These are phyloP conservation scores for Colletotrichum sp. DNA, from an alignment of 2,329 filamentous ascomycete genomes.

Conservation along the genomic window DNA sequence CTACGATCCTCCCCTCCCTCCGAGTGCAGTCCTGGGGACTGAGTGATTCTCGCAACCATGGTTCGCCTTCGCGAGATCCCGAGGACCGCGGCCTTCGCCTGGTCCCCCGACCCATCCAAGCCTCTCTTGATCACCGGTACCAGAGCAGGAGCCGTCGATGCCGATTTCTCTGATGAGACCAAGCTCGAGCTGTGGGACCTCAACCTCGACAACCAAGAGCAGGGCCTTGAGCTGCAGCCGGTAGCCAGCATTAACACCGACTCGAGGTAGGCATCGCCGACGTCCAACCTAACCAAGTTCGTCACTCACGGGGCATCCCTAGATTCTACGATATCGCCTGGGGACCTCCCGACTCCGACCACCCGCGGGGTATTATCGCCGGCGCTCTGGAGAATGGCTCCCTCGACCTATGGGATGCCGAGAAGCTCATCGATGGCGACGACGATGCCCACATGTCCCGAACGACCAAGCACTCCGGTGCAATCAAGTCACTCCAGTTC, in stretches of 20 bases:
- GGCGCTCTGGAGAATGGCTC: constrained; percentile 95
- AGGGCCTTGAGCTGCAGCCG: constrained; percentile 84
- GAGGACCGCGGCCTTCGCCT: constrained; percentile 95
- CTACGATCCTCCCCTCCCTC: not conserved
- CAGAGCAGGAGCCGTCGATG: constrained; percentile 91
- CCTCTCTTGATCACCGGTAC: constrained; percentile 93
- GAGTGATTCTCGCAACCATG: constrained; percentile 63
- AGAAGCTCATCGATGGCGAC: constrained; percentile 62
- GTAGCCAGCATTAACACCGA: constrained; percentile 85
- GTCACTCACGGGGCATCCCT: constrained; percentile 14
- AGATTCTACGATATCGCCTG: constrained; percentile 98
- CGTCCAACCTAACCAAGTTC: not conserved
- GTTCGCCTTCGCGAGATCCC: constrained; percentile 96
- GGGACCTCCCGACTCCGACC: constrained; percentile 80
- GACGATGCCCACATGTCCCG: constrained; percentile 83
- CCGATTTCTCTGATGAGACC: constrained; percentile 97
- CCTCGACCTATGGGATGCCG: constrained; percentile 92
- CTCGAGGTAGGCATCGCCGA: constrained; percentile 69
- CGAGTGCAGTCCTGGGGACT: constrained; percentile 22
- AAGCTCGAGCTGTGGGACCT: constrained; percentile 97
- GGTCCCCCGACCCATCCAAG: constrained; percentile 81
- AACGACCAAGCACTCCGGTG: constrained; percentile 87
- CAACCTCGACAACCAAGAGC: constrained; percentile 76
- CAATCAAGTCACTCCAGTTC: constrained; percentile 95
- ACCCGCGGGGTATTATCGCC: constrained; percentile 88